phyloP scores from a whole-genome alignment of 2,329 filamentous ascomycete species.

The Hypoxylon sp. region DNA sequence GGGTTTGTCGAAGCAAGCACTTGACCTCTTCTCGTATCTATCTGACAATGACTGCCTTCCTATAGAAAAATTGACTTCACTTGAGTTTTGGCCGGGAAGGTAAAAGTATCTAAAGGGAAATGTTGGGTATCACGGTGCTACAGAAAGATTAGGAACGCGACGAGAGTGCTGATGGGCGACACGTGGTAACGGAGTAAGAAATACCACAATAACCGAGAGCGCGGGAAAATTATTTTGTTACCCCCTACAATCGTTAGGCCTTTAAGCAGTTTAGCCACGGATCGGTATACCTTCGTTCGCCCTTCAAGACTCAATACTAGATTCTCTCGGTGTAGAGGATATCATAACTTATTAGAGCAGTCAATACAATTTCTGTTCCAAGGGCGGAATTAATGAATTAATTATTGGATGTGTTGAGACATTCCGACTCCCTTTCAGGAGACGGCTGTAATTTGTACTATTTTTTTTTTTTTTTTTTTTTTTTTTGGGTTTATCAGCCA shows the following conservation, averaged over 20 bases:
- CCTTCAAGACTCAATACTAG: background rate
- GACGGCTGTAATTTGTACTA: background rate
- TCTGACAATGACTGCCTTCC: too few species aligned
- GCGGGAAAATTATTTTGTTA: constrained; percentile 13
- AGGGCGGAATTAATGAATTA: background rate
- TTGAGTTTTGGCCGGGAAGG: too few species aligned
- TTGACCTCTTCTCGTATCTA: too few species aligned
- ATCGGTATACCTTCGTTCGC: background rate
- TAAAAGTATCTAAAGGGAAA: too few species aligned
- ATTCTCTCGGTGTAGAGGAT: background rate
- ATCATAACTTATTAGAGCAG: background rate
- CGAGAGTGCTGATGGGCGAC: constrained; percentile 14
- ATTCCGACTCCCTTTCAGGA: background rate
- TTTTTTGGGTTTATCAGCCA: background rate
- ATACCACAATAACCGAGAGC: too few species aligned
- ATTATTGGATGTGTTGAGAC: background rate
- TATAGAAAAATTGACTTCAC: too few species aligned
- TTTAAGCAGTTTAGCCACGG: constrained; percentile 17
- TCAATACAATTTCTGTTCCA: background rate
- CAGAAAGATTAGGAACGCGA: background rate
- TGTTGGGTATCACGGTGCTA: background rate
- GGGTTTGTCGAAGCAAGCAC: constrained; percentile 14
- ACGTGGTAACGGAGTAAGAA: constrained; percentile 25
- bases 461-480: too few species aligned
- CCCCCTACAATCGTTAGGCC: constrained; percentile 27